A percentile compares a stretch with the other conserved stretches of the same genome.
phyloP scores from a whole-genome alignment of 805 yeast species.

The Yamadazyma kitorensis region DNA sequence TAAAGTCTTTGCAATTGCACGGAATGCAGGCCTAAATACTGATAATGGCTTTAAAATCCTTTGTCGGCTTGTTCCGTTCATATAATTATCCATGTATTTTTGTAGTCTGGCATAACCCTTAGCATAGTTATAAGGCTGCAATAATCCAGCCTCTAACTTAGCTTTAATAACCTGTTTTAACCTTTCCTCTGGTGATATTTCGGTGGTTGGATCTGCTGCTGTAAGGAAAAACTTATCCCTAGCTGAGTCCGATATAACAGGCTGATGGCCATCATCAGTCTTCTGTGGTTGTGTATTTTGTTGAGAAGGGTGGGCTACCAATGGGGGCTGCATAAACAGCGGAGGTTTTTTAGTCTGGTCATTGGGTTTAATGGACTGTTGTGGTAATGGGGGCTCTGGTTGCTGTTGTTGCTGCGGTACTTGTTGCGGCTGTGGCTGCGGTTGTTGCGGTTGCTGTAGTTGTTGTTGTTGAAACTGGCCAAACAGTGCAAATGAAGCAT shows the following conservation, averaged over 20 bases:
- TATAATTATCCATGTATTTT: slow-evolving; percentile 86
- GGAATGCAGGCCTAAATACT: slow-evolving; percentile 85
- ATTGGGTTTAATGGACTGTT: slow-evolving; percentile 4
- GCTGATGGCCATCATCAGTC: slow-evolving; percentile 24
- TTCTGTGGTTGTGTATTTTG: not conserved
- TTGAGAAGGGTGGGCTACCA: slow-evolving; percentile 1
- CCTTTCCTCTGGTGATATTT: slow-evolving; percentile 89
- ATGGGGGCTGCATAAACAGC: slow-evolving; percentile 1
- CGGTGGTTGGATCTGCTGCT: slow-evolving; percentile 96
- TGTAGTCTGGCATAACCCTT: slow-evolving; percentile 89
- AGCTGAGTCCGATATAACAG: slow-evolving; percentile 68
- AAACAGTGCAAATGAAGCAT: slow-evolving; percentile 14
- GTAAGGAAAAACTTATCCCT: slow-evolving; percentile 90
- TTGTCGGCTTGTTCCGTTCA: slow-evolving; percentile 80
- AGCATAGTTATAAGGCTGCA: slow-evolving; percentile 92
- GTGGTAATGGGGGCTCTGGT: slow-evolving; percentile 3
- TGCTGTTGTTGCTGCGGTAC: slow-evolving; percentile 7
- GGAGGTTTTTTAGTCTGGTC: slow-evolving; percentile 3
- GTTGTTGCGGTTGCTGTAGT: slow-evolving; percentile 11
- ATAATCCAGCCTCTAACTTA: slow-evolving; percentile 85
- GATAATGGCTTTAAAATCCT: slow-evolving; percentile 83
- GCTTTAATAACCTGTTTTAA: slow-evolving; percentile 92
- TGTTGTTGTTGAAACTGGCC: slow-evolving; percentile 6
- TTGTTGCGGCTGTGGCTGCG: slow-evolving; percentile 12
- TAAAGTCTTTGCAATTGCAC: slow-evolving; percentile 86